phyloP scores from a whole-genome alignment of 345 rosid genomes.

The Schrenkiella parvula region DNA sequence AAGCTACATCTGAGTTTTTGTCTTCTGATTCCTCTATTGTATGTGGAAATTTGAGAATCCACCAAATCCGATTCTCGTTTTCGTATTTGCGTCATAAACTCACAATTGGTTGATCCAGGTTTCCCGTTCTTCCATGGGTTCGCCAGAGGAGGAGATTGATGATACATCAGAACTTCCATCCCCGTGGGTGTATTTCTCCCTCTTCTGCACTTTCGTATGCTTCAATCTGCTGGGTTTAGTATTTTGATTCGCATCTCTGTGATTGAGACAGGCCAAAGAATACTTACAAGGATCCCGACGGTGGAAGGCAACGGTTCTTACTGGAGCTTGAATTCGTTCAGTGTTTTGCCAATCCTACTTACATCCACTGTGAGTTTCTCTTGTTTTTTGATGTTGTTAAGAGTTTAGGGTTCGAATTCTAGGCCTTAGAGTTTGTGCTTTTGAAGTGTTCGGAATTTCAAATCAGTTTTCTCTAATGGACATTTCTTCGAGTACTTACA shows the following conservation, averaged over 20 bases:
- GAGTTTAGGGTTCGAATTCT: not conserved
- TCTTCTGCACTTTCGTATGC: not conserved
- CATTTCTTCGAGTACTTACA: not conserved
- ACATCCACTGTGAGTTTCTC: constrained; percentile 70
- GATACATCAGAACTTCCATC: constrained; percentile 21
- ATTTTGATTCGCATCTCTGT: not conserved
- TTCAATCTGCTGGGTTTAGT: not conserved
- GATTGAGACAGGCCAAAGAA: constrained; percentile 45
- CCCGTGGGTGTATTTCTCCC: constrained; percentile 15
- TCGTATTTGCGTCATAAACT: not conserved
- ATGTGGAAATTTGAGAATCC: not conserved
- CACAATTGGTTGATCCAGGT: constrained; percentile 10
- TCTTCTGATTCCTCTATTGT: not conserved
- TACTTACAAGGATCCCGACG: constrained; percentile 83
- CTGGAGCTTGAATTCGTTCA: constrained; percentile 92
- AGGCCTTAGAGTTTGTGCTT: not conserved
- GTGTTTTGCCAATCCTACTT: constrained; percentile 96
- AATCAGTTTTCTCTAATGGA: not conserved
- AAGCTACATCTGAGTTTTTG: not conserved
- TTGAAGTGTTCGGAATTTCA: not conserved
- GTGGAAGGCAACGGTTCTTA: constrained; percentile 79
- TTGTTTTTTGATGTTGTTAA: too few species aligned
- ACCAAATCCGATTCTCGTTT: not conserved
- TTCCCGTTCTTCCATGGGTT: constrained; percentile 17
- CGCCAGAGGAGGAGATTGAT: constrained; percentile 17